Evolutionary conservation across 2,329 filamentous ascomycete species (phyloP), one percentile per base, ranked within the genome.

Genomic region (Aspergillus tanneri): DNA sequence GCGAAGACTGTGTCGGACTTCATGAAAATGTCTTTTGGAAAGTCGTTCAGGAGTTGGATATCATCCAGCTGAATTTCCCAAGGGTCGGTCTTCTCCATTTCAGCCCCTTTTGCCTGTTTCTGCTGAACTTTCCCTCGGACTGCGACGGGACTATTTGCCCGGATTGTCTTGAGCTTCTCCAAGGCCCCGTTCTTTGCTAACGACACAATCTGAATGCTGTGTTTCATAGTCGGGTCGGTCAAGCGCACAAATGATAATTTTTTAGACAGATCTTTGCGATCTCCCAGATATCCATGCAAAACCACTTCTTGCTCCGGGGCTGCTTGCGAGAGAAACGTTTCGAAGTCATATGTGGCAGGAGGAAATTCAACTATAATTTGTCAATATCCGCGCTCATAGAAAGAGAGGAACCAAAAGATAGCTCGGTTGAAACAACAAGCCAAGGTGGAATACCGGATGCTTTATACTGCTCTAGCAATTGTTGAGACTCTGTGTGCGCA

Each of bases 21-120:
- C 53, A 95, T 82, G 50, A 93, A 85, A 47, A 95, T 83, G 53
- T 91, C 82, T 35, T 81, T 80, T 0, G 87, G 83, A 46, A 95
- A 89, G 0, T 79, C 72, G 58, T 92, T 92, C 3, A 96, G 77
- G 42, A 81, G 78, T 35, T 81, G 74, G 7, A 95, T 78, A 3
- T 77, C 76, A 38, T 79, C 72, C 14, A 90, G 68, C 4, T 77
- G 74, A 41, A 93, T 69, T 57, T 90, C 86, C 49, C 83, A 67
- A 3, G 54, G 54, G 38, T 71, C 68, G 40, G 56, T 52, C 11
- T 65, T 61, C 10, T 56, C 44, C 18, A 55, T 57, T 5, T 66
- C 66, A 0, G 61, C 59, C 9, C 56, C 51, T 38, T 63, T 69
- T n/a, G 54, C 58, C 39, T 70, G 67, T 51, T 72, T 73, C 25